phyloP scores from a whole-genome alignment of 1,139 yeast species.

The Taphrina betulina region DNA sequence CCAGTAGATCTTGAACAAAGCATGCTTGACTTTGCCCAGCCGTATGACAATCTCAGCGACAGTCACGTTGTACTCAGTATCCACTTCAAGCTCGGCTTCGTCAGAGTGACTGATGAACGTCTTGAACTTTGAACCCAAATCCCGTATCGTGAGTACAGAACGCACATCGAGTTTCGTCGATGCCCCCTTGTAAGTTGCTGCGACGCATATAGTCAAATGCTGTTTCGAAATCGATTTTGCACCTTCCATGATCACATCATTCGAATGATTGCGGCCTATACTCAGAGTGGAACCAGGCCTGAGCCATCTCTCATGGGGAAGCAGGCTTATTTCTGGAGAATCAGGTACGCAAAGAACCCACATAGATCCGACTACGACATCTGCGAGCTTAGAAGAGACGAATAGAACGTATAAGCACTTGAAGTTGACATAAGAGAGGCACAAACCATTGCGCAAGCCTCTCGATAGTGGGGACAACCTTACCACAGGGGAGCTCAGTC shows the following conservation, averaged over 20 bases:
- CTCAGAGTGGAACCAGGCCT: constrained; percentile 10
- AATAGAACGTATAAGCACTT: too few species aligned
- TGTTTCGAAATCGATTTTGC: constrained; percentile 24
- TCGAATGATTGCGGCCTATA: constrained; percentile 7
- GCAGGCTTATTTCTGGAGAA: neutral
- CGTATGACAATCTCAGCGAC: neutral
- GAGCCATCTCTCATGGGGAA: neutral
- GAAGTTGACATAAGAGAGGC: too few species aligned
- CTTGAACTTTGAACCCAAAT: constrained; percentile 19
- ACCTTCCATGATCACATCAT: constrained; percentile 2
- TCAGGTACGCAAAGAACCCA: constrained; percentile 19
- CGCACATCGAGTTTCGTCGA: constrained; percentile 2
- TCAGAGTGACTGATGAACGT: constrained; percentile 7
- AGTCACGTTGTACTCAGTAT: neutral
- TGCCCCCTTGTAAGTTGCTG: neutral
- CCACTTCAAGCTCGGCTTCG: neutral
- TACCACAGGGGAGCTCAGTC: too few species aligned
- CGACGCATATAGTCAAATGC: constrained; percentile 17
- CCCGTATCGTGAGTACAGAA: constrained; percentile 8
- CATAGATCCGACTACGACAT: too few species aligned
- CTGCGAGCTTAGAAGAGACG: too few species aligned
- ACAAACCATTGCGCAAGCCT: too few species aligned
- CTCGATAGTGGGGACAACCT: too few species aligned
- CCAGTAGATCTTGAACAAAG: constrained; percentile 17
- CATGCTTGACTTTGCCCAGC: neutral